phyloP scores from a whole-genome alignment of 2,329 filamentous ascomycete species.

The Ramularia collo-cygni region DNA sequence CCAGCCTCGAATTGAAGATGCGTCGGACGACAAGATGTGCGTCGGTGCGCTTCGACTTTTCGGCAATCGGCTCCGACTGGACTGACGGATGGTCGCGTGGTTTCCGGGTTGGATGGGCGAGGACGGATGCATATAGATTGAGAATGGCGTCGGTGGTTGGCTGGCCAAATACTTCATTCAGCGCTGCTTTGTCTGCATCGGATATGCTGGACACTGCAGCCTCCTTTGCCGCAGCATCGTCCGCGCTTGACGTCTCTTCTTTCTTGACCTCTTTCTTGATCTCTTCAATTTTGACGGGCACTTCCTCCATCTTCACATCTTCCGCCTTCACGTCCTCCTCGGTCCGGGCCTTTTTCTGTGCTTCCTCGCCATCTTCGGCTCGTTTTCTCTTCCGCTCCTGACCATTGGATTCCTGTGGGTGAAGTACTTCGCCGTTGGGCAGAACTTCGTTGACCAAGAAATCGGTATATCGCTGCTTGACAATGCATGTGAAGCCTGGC shows the following conservation, averaged over 20 bases:
- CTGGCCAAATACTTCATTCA: conserved; percentile 46
- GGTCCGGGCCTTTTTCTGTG: conserved; percentile 12
- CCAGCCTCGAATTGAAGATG: conserved; percentile 70
- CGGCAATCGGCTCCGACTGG: conserved; percentile 48
- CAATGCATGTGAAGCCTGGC: conserved; percentile 54
- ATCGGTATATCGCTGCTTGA: conserved; percentile 80
- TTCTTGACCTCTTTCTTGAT: not conserved
- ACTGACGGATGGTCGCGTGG: conserved; percentile 50
- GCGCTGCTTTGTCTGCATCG: conserved; percentile 31
- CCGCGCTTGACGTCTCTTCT: not conserved
- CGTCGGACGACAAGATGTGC: conserved; percentile 64
- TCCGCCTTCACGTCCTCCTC: conserved; percentile 1
- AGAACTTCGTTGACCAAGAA: conserved; percentile 88
- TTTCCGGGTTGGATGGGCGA: conserved; percentile 49
- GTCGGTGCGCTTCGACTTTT: conserved; percentile 55
- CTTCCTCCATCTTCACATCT: not conserved
- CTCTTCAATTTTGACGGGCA: conserved; percentile 3
- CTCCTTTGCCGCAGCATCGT: conserved; percentile 9
- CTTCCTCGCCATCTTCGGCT: conserved; percentile 9
- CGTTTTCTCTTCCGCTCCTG: conserved; percentile 20
- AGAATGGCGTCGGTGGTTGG: conserved; percentile 46
- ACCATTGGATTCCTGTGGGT: conserved; percentile 47
- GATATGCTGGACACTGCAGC: conserved; percentile 25
- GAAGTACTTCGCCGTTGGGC: conserved; percentile 67
- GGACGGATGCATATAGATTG: conserved; percentile 48